These are phyloP conservation scores for Paxillus rubicundulus DNA, from an alignment of 768 basidiomycete genomes.

Conservation along the genomic window DNA sequence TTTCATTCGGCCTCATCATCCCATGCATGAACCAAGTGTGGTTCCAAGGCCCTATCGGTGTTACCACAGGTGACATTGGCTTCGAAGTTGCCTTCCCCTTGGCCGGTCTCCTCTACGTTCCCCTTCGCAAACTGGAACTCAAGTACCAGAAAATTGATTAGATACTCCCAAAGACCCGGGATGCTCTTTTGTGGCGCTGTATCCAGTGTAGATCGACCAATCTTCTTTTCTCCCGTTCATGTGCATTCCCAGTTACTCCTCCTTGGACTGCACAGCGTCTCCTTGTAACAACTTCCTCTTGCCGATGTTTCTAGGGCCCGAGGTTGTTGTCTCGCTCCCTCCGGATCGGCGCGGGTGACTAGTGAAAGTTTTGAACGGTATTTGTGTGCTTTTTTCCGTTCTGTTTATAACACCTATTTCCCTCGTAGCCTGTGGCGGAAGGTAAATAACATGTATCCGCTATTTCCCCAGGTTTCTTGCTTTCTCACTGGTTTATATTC, in stretches of 20 bases:
- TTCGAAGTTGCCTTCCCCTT: conserved; percentile 57
- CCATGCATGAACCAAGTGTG: conserved; percentile 71
- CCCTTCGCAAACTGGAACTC: conserved; percentile 52
- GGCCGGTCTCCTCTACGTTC: conserved; percentile 49
- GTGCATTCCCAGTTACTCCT: too few species aligned
- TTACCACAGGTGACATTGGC: conserved; percentile 66
- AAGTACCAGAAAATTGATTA: conserved; percentile 28
- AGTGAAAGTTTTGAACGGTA: not conserved
- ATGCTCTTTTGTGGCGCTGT: conserved; percentile 1
- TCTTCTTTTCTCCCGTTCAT: conserved; percentile 1
- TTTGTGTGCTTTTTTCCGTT: not conserved
- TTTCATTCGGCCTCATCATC: conserved; percentile 55
- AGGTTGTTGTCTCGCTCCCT: not conserved
- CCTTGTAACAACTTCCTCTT: not conserved
- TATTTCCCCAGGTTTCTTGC: too few species aligned
- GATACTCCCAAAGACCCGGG: not conserved
- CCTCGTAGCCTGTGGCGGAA: too few species aligned
- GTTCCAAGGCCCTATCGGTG: conserved; percentile 69
- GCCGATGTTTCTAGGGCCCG: conserved; percentile 9
- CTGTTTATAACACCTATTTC: not conserved
- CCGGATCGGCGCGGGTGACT: too few species aligned
- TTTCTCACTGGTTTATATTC: too few species aligned
- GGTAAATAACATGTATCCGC: too few species aligned
- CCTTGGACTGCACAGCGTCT: too few species aligned
- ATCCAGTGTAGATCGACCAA: conserved; percentile 7